Percentiles rank a stretch among this genome's conserved stretches.
Evolutionary conservation across 768 basidiomycete genomes (phyloP).

Genomic region (Russula sp.): DNA sequence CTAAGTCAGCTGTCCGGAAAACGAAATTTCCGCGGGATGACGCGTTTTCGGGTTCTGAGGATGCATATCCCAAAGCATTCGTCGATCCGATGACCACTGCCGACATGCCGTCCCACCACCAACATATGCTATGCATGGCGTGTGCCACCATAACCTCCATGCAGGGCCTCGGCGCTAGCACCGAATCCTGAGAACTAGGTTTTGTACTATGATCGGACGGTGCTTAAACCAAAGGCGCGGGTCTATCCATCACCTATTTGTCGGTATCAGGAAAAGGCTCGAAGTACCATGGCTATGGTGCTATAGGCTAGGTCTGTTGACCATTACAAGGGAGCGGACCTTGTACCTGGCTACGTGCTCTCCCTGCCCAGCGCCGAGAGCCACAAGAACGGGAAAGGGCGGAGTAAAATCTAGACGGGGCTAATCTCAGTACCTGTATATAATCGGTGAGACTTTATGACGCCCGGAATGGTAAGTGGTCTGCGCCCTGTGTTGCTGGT

Average conservation of each 20-base stretch:
- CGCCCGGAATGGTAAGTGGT: not conserved
- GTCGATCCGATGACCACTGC: not conserved
- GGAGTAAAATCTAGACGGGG: not conserved
- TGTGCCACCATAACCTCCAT: not conserved
- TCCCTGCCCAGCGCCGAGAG: no score
- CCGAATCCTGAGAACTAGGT: not conserved
- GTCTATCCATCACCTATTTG: not conserved
- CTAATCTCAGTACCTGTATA: not conserved
- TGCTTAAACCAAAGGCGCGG: no score
- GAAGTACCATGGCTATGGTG: not conserved
- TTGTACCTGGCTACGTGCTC: no score
- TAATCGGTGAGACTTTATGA: not conserved
- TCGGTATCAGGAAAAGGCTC: not conserved
- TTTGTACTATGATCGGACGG: no score
- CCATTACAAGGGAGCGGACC: no score
- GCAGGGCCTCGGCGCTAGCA: not conserved
- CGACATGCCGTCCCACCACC: not conserved
- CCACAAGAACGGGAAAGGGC: not conserved
- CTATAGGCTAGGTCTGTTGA: not conserved
- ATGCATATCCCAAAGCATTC: not conserved
- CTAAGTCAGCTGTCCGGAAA: not conserved
- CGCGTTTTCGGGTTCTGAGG: not conserved
- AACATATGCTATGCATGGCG: not conserved
- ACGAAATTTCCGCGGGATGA: not conserved
- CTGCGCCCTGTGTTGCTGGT: not conserved